Evolutionary conservation across 75 land plant species (phyloP).

Genomic region (Sequoiadendron giganteum): DNA sequence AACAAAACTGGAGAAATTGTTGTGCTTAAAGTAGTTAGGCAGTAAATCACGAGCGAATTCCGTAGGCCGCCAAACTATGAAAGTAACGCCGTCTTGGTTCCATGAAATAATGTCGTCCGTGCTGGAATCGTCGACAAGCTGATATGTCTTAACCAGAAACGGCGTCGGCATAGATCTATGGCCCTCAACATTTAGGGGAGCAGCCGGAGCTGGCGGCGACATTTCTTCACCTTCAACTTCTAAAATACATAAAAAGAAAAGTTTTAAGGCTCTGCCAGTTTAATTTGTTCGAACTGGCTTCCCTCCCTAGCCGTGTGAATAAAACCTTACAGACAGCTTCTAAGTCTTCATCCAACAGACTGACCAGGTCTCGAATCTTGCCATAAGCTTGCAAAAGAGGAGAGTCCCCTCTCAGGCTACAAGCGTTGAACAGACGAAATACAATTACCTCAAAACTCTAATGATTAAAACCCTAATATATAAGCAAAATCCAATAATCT

Average conservation of each 20-base stretch:
- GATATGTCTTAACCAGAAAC: constrained; percentile 44
- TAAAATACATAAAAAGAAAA: background rate
- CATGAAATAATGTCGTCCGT: constrained; percentile 39
- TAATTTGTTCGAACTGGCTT: background rate
- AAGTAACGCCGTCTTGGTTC: constrained; percentile 42
- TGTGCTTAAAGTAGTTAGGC: constrained; percentile 53
- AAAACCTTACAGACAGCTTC: background rate
- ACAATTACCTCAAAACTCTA: background rate
- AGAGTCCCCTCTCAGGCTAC: background rate
- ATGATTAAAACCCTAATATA: background rate
- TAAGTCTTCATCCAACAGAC: background rate
- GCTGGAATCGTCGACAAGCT: constrained; percentile 45
- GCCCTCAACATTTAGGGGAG: background rate
- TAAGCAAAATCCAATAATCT: background rate
- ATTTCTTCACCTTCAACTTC: background rate
- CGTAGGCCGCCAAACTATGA: constrained; percentile 50
- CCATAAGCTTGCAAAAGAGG: background rate
- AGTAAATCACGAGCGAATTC: constrained; percentile 48
- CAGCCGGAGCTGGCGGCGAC: background rate
- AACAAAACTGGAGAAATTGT: constrained; percentile 51
- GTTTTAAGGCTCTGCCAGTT: background rate
- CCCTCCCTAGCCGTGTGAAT: background rate
- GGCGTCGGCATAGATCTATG: constrained; percentile 40
- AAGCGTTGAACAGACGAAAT: background rate
- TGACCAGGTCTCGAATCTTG: background rate